A percentile compares a stretch with the other conserved stretches of the same genome.
phyloP scores from a whole-genome alignment of 1,139 yeast genomes.

The Lodderomyces jiufengensis region DNA sequence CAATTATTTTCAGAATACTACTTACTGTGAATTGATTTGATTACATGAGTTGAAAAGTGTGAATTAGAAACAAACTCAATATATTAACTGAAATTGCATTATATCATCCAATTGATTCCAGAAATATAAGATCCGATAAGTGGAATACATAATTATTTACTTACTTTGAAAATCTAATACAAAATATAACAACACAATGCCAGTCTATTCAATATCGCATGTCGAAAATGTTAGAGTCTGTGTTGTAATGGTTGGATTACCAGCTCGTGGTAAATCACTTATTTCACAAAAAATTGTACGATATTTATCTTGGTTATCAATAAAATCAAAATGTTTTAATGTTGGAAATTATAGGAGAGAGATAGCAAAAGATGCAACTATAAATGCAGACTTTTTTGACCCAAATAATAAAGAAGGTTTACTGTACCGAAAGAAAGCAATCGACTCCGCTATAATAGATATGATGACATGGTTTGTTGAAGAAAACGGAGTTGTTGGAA shows the following conservation, averaged over 20 bases:
- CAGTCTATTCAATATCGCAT: slow-evolving; percentile 70
- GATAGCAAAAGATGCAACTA: slow-evolving; percentile 33
- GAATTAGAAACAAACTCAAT: too few species aligned
- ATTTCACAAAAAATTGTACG: slow-evolving; percentile 83
- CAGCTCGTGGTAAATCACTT: slow-evolving; percentile 66
- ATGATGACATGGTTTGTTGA: slow-evolving; percentile 85
- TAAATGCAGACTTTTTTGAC: slow-evolving; percentile 73
- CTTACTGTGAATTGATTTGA: too few species aligned
- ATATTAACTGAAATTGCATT: too few species aligned
- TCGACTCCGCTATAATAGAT: slow-evolving; percentile 69
- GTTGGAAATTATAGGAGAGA: slow-evolving; percentile 82
- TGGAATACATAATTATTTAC: too few species aligned
- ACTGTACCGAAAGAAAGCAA: slow-evolving; percentile 63
- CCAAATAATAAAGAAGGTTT: slow-evolving; percentile 62
- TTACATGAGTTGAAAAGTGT: too few species aligned
- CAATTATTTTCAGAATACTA: too few species aligned
- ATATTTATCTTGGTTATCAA: slow-evolving; percentile 87
- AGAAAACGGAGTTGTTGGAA: slow-evolving; percentile 84
- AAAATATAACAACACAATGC: slow-evolving; percentile 31
- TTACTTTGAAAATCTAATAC: too few species aligned
- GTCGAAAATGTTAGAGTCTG: slow-evolving; percentile 70
- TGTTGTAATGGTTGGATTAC: slow-evolving; percentile 73
- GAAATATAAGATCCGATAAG: too few species aligned
- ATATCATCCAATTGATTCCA: too few species aligned
- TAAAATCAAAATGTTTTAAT: slow-evolving; percentile 82